Evolutionary conservation across 345 rosid genomes (phyloP).

Genomic region (Murraya koenigii): DNA sequence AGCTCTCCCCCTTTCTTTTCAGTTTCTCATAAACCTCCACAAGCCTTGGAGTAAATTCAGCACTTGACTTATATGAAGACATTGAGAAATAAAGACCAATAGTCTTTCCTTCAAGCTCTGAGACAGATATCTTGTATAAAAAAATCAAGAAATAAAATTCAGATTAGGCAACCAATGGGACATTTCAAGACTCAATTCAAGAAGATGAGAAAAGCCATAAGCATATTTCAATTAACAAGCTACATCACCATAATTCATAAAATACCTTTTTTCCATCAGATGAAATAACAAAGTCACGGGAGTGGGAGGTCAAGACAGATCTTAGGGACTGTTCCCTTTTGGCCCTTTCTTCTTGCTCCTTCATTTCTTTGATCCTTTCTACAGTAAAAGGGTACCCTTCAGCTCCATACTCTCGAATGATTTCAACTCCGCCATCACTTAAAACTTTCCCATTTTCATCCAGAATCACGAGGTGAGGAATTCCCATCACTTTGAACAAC

Average conservation of each 20-base stretch:
- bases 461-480: slow-evolving; percentile 68
- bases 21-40: slow-evolving; percentile 44
- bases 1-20: slow-evolving; percentile 51
- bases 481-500: slow-evolving; percentile 59
- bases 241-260: background rate
- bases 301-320: slow-evolving; percentile 46
- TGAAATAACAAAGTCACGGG: slow-evolving; percentile 60
- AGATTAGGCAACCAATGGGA: background rate
- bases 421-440: slow-evolving; percentile 46
- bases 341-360: slow-evolving; percentile 63
- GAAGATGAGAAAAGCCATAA: background rate
- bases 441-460: slow-evolving; percentile 55
- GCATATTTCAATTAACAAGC: background rate
- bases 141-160: background rate
- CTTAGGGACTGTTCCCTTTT: slow-evolving; percentile 54
- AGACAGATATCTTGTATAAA: slow-evolving; percentile 41
- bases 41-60: slow-evolving; percentile 51
- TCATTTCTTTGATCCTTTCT: slow-evolving; percentile 55
- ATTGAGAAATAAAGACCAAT: slow-evolving; percentile 55
- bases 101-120: slow-evolving; percentile 68
- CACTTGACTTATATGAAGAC: slow-evolving; percentile 23
- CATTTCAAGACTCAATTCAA: slow-evolving; percentile 4
- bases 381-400: slow-evolving; percentile 65
- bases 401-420: slow-evolving; percentile 58
- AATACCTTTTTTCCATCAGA: slow-evolving; percentile 51